phyloP scores from a whole-genome alignment of 108 stramenopile genomes.

The Skeletonema grethae region DNA sequence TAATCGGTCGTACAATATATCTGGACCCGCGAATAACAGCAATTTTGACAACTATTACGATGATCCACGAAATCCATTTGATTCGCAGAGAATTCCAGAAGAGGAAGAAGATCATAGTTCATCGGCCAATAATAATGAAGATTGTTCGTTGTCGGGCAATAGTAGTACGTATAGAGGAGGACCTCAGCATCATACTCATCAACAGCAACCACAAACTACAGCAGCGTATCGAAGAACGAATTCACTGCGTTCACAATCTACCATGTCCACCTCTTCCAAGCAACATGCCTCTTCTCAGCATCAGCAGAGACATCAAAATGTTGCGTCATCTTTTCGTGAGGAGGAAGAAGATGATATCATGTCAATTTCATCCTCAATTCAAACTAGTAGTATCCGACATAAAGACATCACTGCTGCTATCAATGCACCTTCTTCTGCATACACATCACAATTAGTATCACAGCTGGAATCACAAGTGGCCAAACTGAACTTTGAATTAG shows the following conservation, averaged over 20 bases:
- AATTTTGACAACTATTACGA: conserved; percentile 9
- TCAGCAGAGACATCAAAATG: not conserved
- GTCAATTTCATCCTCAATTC: not conserved
- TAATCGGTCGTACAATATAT: not conserved
- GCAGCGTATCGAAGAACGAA: not conserved
- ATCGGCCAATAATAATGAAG: conserved; percentile 12
- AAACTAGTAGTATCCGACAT: not conserved
- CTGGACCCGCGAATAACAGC: too few relatives aligned
- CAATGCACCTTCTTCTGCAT: not conserved
- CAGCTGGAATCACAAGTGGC: conserved; percentile 35
- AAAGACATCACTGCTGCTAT: not conserved
- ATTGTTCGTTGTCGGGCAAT: conserved; percentile 14
- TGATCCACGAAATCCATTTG: conserved; percentile 15
- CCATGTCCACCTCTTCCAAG: not conserved
- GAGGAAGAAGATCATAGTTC: conserved; percentile 34
- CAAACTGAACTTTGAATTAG: conserved; percentile 38
- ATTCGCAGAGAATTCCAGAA: conserved; percentile 16
- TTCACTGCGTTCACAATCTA: not conserved
- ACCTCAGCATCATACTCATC: conserved; percentile 11
- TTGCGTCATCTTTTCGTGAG: not conserved
- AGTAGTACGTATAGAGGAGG: not conserved
- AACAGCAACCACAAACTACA: conserved; percentile 3
- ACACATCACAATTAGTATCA: conserved; percentile 5
- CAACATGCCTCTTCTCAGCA: not conserved
- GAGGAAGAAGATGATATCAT: not conserved